A percentile compares a stretch with the other conserved stretches of the same genome.
phyloP scores from a whole-genome alignment of 1,284 basidiomycete genomes.

The Cystobasidium slooffiae region DNA sequence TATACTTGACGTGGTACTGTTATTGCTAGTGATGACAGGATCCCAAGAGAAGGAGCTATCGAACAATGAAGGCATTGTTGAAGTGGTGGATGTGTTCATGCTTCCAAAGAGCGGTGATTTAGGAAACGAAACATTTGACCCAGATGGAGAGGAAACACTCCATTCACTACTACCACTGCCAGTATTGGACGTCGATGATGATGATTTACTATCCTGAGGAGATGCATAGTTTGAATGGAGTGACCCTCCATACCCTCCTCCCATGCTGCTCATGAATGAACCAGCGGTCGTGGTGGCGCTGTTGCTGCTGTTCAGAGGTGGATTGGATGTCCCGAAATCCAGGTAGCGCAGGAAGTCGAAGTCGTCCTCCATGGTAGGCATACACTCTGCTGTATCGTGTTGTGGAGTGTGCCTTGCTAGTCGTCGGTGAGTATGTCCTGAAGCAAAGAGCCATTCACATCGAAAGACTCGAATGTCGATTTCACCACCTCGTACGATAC shows the following conservation, averaged over 20 bases:
- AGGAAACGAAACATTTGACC: constrained; percentile 17
- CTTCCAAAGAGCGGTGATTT: constrained; percentile 28
- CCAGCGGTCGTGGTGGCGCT: neutral
- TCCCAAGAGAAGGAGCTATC: constrained; percentile 15
- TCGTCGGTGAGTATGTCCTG: too few species aligned
- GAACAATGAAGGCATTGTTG: constrained; percentile 8
- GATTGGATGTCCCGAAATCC: constrained; percentile 24
- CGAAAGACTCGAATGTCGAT: too few species aligned
- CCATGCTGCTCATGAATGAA: constrained; percentile 5
- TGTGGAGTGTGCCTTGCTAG: neutral
- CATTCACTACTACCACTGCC: constrained; percentile 17
- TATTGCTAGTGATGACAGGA: neutral
- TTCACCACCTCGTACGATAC: too few species aligned
- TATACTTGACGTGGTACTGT: neutral
- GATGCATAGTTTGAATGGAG: constrained; percentile 13
- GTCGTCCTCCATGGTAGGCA: constrained; percentile 26
- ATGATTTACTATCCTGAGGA: constrained; percentile 9
- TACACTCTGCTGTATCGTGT: neutral
- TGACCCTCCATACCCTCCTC: neutral
- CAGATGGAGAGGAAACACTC: constrained; percentile 23
- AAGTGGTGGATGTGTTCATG: neutral
- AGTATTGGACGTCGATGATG: too few species aligned
- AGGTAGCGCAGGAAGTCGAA: constrained; percentile 44
- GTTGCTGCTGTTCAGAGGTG: constrained; percentile 3
- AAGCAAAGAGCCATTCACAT: too few species aligned